phyloP scores from a whole-genome alignment of 352 stramenopile genomes.

The Stephanocyclus meneghinianus region DNA sequence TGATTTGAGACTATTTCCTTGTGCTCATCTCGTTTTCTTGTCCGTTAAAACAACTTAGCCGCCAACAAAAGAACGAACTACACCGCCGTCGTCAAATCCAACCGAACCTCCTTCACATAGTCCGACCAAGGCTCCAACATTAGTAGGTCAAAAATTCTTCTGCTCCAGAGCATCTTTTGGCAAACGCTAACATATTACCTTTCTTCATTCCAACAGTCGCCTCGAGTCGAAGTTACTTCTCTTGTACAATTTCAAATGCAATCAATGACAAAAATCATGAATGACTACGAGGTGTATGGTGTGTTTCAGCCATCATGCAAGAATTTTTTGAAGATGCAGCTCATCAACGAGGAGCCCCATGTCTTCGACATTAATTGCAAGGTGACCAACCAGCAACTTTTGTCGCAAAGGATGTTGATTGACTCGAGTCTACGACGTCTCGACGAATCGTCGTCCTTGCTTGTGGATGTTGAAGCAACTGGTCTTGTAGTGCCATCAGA shows the following conservation, averaged over 20 bases:
- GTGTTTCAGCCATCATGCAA: conserved; percentile 24
- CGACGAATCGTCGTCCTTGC: conserved; percentile 15
- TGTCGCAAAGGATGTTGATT: conserved; percentile 10
- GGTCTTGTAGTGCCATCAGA: conserved; percentile 3
- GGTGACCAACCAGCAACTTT: conserved; percentile 28
- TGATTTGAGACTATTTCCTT: not conserved
- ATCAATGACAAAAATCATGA: conserved; percentile 8
- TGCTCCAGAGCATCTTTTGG: not conserved
- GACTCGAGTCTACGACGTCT: not conserved
- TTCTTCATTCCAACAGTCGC: not conserved
- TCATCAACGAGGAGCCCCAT: conserved; percentile 1
- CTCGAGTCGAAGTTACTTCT: not conserved
- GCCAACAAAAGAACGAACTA: not conserved
- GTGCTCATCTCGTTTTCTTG: not conserved
- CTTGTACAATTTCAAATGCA: conserved; percentile 11
- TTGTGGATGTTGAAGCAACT: conserved; percentile 20
- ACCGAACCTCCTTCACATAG: conserved; percentile 2
- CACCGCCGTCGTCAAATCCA: not conserved
- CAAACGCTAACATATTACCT: not conserved
- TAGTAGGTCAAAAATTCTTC: not conserved
- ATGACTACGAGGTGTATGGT: conserved; percentile 10
- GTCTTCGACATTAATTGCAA: conserved; percentile 22
- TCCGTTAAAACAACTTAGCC: not conserved
- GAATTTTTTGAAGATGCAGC: conserved; percentile 19
- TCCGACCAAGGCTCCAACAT: not conserved